Evolutionary conservation across 768 basidiomycete species (phyloP).

Genomic region (Suillus lakei): DNA sequence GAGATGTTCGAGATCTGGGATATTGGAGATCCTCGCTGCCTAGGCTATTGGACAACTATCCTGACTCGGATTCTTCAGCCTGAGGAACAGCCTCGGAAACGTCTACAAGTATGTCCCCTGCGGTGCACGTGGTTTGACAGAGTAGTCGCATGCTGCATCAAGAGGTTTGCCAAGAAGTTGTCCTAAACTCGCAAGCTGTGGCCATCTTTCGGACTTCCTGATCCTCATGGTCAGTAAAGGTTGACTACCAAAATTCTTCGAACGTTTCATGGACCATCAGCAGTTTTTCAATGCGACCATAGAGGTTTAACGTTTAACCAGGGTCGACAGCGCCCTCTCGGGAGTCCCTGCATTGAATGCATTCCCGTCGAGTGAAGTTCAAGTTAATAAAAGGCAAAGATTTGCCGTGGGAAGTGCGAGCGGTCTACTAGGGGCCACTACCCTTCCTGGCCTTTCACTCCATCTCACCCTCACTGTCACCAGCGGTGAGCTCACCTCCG

Average conservation of each 20-base stretch:
- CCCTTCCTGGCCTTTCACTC: too few species aligned
- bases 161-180: too few species aligned
- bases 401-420: too few species aligned
- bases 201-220: too few species aligned
- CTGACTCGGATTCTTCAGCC: conserved; percentile 22
- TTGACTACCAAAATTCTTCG: conserved; percentile 61
- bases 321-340: conserved; percentile 46
- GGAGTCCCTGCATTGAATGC: too few species aligned
- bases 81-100: not conserved
- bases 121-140: too few species aligned
- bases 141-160: too few species aligned
- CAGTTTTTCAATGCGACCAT: conserved; percentile 52
- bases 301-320: conserved; percentile 65
- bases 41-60: conserved; percentile 5
- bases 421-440: too few species aligned
- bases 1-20: conserved; percentile 16
- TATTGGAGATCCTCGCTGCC: conserved; percentile 12
- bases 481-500: conserved; percentile 33
- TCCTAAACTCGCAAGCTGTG: too few species aligned
- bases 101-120: not conserved
- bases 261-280: conserved; percentile 54
- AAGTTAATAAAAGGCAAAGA: too few species aligned
- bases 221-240: not conserved
- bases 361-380: too few species aligned
- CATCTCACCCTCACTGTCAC: conserved; percentile 76